phyloP scores from a whole-genome alignment of 2,329 filamentous ascomycete genomes.

The Fonsecaea monophora region DNA sequence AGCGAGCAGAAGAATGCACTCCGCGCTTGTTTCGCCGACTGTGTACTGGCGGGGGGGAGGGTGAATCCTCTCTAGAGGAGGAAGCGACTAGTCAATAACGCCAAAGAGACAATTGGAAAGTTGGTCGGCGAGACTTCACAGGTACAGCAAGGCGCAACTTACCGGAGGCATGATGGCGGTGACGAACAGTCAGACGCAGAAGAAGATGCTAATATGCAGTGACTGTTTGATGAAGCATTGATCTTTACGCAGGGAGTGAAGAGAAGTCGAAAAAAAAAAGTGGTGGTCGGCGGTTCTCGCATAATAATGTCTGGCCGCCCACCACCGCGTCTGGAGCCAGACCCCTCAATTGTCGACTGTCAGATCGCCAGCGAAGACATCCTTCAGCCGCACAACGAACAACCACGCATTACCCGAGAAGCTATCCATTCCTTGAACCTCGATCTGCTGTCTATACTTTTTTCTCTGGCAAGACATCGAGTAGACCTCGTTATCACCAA shows the following conservation, averaged over 20 bases:
- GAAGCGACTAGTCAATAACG: conserved; percentile 34
- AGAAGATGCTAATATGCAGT: neutral
- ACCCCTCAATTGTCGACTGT: neutral
- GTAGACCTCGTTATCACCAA: neutral
- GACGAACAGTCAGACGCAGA: neutral
- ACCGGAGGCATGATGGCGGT: conserved; percentile 45
- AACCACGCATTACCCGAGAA: neutral
- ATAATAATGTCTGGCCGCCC: too few species aligned
- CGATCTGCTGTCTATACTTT: neutral
- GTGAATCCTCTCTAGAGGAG: conserved; percentile 43
- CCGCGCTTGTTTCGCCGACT: conserved; percentile 74
- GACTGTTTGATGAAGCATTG: neutral
- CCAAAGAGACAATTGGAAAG: conserved; percentile 2
- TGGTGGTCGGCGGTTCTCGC: neutral
- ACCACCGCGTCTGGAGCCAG: neutral
- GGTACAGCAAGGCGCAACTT: conserved; percentile 26
- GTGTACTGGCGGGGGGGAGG: conserved; percentile 59
- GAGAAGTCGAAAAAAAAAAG: neutral
- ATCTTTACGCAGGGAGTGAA: neutral
- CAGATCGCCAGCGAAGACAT: neutral
- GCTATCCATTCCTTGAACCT: neutral
- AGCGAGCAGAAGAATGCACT: conserved; percentile 84
- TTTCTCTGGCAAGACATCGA: neutral
- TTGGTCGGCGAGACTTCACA: conserved; percentile 1
- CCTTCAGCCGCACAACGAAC: neutral